A percentile compares a stretch with the other conserved stretches of the same genome.
These are phyloP conservation scores for Arbutus unedo DNA, from an alignment of 148 eudicot genomes.

Conservation along the genomic window DNA sequence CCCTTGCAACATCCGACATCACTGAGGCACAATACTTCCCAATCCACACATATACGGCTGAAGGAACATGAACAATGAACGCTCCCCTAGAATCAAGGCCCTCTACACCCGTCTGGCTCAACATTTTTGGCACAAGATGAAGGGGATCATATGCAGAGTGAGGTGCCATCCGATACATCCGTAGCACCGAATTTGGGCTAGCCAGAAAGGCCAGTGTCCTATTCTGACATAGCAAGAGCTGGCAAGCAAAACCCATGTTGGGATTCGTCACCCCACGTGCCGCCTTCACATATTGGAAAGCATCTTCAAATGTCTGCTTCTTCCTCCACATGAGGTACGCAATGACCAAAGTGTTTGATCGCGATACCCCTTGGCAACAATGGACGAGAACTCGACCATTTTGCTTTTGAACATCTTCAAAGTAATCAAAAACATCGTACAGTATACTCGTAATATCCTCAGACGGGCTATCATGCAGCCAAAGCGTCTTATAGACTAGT, in stretches of 20 bases:
- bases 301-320: conserved; percentile 78
- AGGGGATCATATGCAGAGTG: conserved; percentile 94
- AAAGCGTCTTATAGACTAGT: conserved; percentile 80
- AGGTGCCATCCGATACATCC: conserved; percentile 94
- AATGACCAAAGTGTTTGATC: conserved; percentile 84
- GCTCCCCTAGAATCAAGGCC: conserved; percentile 93
- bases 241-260: conserved; percentile 97
- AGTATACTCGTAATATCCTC: conserved; percentile 94
- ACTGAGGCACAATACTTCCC: conserved; percentile 58
- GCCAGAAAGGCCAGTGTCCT: conserved; percentile 70
- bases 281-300: conserved; percentile 77
- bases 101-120: conserved; percentile 42
- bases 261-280: conserved; percentile 92
- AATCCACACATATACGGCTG: conserved; percentile 78
- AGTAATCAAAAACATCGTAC: conserved; percentile 93
- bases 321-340: conserved; percentile 96
- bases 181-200: conserved; percentile 78
- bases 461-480: conserved; percentile 89
- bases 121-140: conserved; percentile 92
- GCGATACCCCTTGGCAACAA: conserved; percentile 91
- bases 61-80: conserved; percentile 74
- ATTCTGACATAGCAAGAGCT: conserved; percentile 83
- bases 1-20: conserved; percentile 65
- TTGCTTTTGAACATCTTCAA: conserved; percentile 87
- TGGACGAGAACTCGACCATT: conserved; percentile 88